Conservation (phyloP, 2,329 filamentous ascomycete species). For the Endoconidiophora laricicola region DNA sequence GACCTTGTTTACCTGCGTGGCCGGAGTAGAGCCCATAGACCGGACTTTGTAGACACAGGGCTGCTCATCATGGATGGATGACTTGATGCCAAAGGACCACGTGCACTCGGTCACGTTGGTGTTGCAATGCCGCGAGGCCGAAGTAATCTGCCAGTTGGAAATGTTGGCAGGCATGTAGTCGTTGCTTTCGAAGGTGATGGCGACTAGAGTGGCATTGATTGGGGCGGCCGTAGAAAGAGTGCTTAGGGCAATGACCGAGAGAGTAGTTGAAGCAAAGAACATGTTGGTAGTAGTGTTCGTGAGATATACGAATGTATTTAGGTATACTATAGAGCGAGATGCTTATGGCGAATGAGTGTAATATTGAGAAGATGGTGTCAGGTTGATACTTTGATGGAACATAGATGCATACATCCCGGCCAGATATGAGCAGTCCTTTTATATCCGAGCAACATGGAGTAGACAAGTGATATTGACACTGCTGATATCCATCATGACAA, state of each 20-base stretch:
- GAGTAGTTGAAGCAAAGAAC: too few species aligned
- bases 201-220: not conserved
- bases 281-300: too few species aligned
- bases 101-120: slow-evolving; percentile 23
- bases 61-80: slow-evolving; percentile 17
- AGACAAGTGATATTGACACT: too few species aligned
- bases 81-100: slow-evolving; percentile 29
- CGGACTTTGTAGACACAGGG: slow-evolving; percentile 14
- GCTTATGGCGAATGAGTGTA: too few species aligned
- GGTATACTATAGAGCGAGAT: too few species aligned
- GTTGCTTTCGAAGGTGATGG: not conserved
- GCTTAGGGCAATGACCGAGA: not conserved
- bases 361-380: too few species aligned
- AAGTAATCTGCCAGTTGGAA: slow-evolving; percentile 27
- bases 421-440: too few species aligned
- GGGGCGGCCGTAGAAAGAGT: not conserved
- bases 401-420: too few species aligned
- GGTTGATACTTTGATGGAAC: too few species aligned
- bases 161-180: slow-evolving; percentile 14
- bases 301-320: too few species aligned
- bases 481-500: too few species aligned
- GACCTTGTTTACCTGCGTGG: not conserved
- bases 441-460: too few species aligned
- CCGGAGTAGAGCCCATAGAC: slow-evolving; percentile 17
- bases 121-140: slow-evolving; percentile 26